Conservation (phyloP, 208 protist genomes). For the Kentomonas sorsogonicus region DNA sequence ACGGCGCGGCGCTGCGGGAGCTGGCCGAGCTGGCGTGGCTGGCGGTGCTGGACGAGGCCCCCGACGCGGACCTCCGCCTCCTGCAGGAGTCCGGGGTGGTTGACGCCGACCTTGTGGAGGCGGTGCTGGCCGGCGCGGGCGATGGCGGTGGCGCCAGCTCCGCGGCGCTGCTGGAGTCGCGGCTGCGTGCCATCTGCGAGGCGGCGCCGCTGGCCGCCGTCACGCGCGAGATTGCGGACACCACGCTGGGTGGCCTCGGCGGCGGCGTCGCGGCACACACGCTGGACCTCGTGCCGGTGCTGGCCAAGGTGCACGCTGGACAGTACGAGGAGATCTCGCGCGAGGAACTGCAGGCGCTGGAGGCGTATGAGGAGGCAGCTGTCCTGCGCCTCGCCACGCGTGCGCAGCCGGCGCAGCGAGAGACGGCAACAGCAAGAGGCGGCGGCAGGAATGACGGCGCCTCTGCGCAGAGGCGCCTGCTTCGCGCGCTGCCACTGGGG, state of each 20-base stretch:
- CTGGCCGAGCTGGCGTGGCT: conserved; percentile 45
- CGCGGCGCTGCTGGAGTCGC: conserved; percentile 3
- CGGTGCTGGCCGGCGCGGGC: no score
- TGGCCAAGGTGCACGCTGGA: conserved; percentile 43
- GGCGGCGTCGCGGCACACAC: no score
- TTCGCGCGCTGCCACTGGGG: no score
- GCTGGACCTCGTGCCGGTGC: conserved; percentile 49
- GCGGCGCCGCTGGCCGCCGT: neutral
- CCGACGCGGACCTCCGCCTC: conserved; percentile 35
- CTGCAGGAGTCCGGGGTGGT: conserved; percentile 13
- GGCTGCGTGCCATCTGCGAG: neutral
- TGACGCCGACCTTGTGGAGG: conserved; percentile 4
- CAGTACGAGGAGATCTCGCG: conserved; percentile 49
- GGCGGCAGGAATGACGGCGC: no score
- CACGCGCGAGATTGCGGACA: neutral
- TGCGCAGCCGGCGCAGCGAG: neutral
- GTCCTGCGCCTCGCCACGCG: conserved; percentile 7
- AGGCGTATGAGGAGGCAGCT: conserved; percentile 49
- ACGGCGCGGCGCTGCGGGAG: conserved; percentile 31
- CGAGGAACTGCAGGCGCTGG: conserved; percentile 48
- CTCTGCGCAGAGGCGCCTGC: neutral
- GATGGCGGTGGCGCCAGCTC: no score
- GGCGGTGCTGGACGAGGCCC: conserved; percentile 34
- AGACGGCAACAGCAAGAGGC: no score
- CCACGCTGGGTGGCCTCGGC: neutral